Evolutionary conservation across 306 rosid genomes (phyloP).

Genomic region (Sechiopsis laciniata): DNA sequence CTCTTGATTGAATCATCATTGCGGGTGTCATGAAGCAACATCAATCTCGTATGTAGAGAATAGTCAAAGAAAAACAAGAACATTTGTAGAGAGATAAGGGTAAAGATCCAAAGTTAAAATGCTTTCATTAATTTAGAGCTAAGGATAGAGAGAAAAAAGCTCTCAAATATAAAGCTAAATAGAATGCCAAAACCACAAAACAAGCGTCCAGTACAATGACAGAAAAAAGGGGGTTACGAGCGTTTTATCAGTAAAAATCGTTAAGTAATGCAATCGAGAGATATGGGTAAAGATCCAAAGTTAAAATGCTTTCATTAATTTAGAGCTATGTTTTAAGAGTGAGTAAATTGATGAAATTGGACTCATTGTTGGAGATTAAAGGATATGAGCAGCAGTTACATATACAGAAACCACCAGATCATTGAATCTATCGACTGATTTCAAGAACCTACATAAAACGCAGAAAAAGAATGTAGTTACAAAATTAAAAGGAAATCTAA

Average conservation of each 20-base stretch:
- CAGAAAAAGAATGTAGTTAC: constrained; percentile 8
- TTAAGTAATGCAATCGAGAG: background rate
- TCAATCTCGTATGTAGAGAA: constrained; percentile 65
- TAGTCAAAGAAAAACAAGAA: constrained; percentile 50
- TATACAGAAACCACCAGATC: constrained; percentile 86
- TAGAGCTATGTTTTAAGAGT: background rate
- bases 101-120: too few species aligned
- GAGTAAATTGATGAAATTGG: background rate
- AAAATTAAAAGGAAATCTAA: background rate
- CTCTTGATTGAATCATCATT: constrained; percentile 98
- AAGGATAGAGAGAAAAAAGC: too few species aligned
- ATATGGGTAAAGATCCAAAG: background rate
- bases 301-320: background rate
- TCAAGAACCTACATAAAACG: constrained; percentile 68
- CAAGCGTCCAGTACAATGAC: background rate
- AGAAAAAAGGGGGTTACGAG: background rate
- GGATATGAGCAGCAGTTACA: constrained; percentile 99
- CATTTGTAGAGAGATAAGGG: background rate
- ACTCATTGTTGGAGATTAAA: constrained; percentile 9
- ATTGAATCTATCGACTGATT: constrained; percentile 83
- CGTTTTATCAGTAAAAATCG: background rate
- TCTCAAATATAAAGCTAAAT: constrained; percentile 5
- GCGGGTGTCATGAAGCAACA: constrained; percentile 93
- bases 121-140: too few species aligned
- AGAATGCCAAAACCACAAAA: background rate